phyloP scores from a whole-genome alignment of 305 asterid genomes.

The Andrographis paniculata region DNA sequence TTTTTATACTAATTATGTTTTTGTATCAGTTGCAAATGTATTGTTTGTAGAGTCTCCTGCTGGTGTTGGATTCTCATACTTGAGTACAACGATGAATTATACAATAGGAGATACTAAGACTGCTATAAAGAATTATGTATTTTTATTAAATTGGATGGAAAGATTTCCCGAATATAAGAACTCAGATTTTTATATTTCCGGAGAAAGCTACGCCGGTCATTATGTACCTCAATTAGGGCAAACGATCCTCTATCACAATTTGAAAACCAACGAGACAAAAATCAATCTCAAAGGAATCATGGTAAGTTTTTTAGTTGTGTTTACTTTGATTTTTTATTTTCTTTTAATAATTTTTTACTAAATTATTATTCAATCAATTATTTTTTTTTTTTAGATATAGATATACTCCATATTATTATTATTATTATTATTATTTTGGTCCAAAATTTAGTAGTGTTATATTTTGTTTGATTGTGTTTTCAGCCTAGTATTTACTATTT shows the following conservation, averaged over 20 bases:
- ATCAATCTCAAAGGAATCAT: slow-evolving; percentile 54
- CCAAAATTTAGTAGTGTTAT: too few relatives aligned
- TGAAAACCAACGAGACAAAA: slow-evolving; percentile 20
- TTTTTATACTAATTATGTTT: too few relatives aligned
- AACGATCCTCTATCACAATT: slow-evolving; percentile 37
- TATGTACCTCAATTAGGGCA: slow-evolving; percentile 61
- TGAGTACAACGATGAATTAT: slow-evolving; percentile 35
- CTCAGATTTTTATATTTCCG: slow-evolving; percentile 43
- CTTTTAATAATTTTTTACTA: too few relatives aligned
- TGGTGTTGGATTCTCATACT: slow-evolving; percentile 70
- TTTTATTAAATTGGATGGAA: slow-evolving; percentile 47
- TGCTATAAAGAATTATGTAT: slow-evolving; percentile 34
- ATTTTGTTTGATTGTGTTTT: too few relatives aligned
- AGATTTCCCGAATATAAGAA: slow-evolving; percentile 55
- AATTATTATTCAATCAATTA: too few relatives aligned
- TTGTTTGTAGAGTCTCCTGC: slow-evolving; percentile 67
- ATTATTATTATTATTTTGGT: too few relatives aligned
- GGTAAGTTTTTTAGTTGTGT: too few relatives aligned
- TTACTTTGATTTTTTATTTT: too few relatives aligned
- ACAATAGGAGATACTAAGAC: slow-evolving; percentile 38
- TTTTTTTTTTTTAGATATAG: too few relatives aligned
- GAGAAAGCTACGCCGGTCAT: slow-evolving; percentile 66
- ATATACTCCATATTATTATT: too few relatives aligned
- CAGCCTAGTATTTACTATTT: too few relatives aligned
- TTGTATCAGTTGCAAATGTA: slow-evolving; percentile 69